A percentile compares a stretch with the other conserved stretches of the same genome.
Conservation (phyloP, 139 green algal genomes). For the Haematococcus sp. region DNA sequence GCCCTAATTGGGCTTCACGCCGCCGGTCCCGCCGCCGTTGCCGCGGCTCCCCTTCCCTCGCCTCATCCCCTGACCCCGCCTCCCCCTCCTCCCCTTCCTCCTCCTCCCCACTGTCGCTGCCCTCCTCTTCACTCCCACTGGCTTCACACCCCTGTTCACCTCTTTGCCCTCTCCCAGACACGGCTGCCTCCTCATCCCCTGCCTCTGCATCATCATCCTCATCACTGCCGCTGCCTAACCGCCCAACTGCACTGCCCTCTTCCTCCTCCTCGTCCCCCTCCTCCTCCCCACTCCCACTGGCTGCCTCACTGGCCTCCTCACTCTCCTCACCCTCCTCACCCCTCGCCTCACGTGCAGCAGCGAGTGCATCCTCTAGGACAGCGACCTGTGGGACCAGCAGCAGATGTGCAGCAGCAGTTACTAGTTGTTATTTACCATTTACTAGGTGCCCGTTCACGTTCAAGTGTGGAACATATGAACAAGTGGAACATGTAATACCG, state of each 20-base stretch:
- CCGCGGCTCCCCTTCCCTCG: background rate
- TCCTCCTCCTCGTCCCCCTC: background rate
- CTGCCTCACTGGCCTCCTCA: conserved; percentile 8
- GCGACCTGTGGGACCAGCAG: too few relatives aligned
- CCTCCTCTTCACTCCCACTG: background rate
- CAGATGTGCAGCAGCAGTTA: too few relatives aligned
- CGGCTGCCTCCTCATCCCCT: background rate
- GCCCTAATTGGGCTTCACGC: background rate
- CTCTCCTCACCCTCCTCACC: conserved; percentile 15
- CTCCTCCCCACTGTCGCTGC: background rate
- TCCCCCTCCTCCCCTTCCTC: background rate
- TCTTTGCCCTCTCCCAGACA: background rate
- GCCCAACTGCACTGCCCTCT: too few relatives aligned
- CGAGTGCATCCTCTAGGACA: too few relatives aligned
- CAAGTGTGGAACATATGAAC: too few relatives aligned
- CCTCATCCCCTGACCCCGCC: background rate
- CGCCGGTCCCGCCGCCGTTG: background rate
- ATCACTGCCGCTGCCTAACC: too few relatives aligned
- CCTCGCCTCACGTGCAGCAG: conserved; percentile 21
- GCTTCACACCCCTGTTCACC: background rate
- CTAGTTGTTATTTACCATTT: too few relatives aligned
- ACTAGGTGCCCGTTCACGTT: too few relatives aligned
- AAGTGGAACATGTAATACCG: too few relatives aligned
- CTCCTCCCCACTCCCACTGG: conserved; percentile 1
- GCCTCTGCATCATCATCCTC: conserved; percentile 7